Percentiles rank a stretch among this genome's conserved stretches.
phyloP scores from a whole-genome alignment of 1,139 yeast species.

The Sugiyamaella paludigena region DNA sequence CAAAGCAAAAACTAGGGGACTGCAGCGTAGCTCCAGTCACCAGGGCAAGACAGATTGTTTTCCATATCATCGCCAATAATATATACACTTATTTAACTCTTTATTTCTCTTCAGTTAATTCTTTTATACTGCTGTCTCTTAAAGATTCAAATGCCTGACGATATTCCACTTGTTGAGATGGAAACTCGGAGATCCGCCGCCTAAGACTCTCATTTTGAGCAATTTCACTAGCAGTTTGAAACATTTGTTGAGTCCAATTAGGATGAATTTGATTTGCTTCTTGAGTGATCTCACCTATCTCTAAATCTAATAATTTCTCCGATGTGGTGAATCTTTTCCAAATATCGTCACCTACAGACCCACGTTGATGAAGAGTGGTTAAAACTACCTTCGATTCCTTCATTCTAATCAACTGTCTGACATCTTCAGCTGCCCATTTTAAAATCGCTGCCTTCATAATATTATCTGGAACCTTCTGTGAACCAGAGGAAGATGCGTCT shows the following conservation, averaged over 20 bases:
- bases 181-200: conserved; percentile 70
- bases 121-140: conserved; percentile 18
- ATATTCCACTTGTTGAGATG: conserved; percentile 33
- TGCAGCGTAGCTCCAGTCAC: neutral
- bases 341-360: conserved; percentile 86
- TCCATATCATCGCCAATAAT: neutral
- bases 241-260: conserved; percentile 78
- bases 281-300: conserved; percentile 69
- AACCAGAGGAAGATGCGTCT: conserved; percentile 39
- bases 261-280: conserved; percentile 73
- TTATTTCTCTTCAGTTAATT: conserved; percentile 4
- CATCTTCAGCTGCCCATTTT: conserved; percentile 69
- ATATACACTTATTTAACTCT: neutral
- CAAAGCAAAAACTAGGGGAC: no score
- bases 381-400: conserved; percentile 71
- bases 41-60: no score
- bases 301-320: conserved; percentile 73
- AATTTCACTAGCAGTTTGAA: conserved; percentile 81
- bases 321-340: conserved; percentile 78
- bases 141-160: conserved; percentile 27
- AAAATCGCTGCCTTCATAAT: conserved; percentile 82
- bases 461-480: conserved; percentile 72
- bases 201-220: conserved; percentile 89
- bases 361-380: conserved; percentile 73
- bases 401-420: conserved; percentile 64